Base-by-base conservation (phyloP, 352 stramenopile species). In the Phytopythium chamaehyphon region DNA sequence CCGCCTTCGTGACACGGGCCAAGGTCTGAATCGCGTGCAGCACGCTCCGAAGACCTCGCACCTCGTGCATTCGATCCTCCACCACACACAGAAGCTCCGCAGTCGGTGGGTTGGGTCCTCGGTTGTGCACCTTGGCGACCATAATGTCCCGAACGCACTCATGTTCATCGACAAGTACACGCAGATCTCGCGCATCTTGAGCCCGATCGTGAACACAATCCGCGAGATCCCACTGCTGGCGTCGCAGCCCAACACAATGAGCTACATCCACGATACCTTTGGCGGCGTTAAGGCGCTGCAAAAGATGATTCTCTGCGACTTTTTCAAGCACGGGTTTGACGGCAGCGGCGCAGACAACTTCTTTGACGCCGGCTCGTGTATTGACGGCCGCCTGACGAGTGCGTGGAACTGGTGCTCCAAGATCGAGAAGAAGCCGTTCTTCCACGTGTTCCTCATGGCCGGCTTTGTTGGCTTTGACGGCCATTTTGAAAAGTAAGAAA, bases 101-200 rank as follows among this genome's bases (percentile, higher is more conserved):
- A 84, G 86, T 23, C 72, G 82, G 19, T 98, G 94, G 94, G 82
- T 98, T 24, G 95, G 93, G 33, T 96, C 77, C 9, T 97, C 79
- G 57, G 94, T 99, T 15, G 98, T 99, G 54, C 96, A 98, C 66
- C 58, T 99, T 23, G 96, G 96, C 28, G 96, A 99, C 78, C 95
- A 98, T 71, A 99, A 99, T 71, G 96, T 99, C 23, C 96, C 95
- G 14, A 98, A 98, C 55, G 95, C 95, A 44, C 82, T 99, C 57
- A 98, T 97, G 71, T 99, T 98, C 63, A 98, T 98, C 66, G 96
- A 99, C 81, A 99, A 99, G 74, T 98, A 98, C 75, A 98, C 93
- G 33, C 94, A 98, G 59, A 90, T 96, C 12, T 69, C 82, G 18
- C 81, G 92, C 59, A 94, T 94, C 49, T 55, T 95, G 36, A 77